phyloP scores from a whole-genome alignment of 345 rosid genomes.

The Durio zibethinus region DNA sequence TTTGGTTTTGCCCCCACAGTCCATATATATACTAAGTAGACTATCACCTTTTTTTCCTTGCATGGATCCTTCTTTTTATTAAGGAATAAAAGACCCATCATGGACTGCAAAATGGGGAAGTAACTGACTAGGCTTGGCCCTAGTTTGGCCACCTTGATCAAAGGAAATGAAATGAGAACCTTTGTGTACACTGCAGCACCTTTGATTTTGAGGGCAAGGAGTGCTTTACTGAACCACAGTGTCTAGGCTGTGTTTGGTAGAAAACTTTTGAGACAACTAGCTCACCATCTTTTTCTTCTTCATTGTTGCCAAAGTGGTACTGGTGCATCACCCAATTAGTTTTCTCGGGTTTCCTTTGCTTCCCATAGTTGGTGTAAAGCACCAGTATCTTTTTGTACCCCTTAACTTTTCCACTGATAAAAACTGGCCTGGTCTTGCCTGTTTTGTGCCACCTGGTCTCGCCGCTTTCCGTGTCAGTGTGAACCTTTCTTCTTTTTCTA shows the following conservation, averaged over 20 bases:
- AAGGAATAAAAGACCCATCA: constrained; percentile 62
- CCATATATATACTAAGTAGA: background rate
- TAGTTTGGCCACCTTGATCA: constrained; percentile 55
- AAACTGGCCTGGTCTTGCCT: constrained; percentile 89
- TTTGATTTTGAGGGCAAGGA: constrained; percentile 34
- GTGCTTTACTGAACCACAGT: constrained; percentile 50
- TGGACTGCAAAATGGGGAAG: constrained; percentile 61
- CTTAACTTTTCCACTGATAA: constrained; percentile 47
- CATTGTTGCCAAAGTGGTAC: constrained; percentile 83
- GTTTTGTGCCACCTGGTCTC: constrained; percentile 99
- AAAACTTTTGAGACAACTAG: constrained; percentile 91
- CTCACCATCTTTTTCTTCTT: constrained; percentile 96
- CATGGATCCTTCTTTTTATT: background rate
- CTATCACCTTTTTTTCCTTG: background rate
- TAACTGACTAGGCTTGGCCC: constrained; percentile 42
- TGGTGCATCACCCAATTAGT: constrained; percentile 99
- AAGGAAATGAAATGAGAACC: constrained; percentile 46
- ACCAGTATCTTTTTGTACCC: constrained; percentile 94
- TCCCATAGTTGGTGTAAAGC: constrained; percentile 94
- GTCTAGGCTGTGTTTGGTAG: constrained; percentile 97
- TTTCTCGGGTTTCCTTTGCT: constrained; percentile 89
- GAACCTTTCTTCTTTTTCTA: constrained; percentile 86
- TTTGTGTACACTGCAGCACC: constrained; percentile 31
- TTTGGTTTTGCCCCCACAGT: background rate
- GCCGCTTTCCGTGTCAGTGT: constrained; percentile 67